Percentiles rank a stretch among this genome's conserved stretches.
phyloP scores from a whole-genome alignment of 129 eudicot species.

The Tanacetum coccineum region DNA sequence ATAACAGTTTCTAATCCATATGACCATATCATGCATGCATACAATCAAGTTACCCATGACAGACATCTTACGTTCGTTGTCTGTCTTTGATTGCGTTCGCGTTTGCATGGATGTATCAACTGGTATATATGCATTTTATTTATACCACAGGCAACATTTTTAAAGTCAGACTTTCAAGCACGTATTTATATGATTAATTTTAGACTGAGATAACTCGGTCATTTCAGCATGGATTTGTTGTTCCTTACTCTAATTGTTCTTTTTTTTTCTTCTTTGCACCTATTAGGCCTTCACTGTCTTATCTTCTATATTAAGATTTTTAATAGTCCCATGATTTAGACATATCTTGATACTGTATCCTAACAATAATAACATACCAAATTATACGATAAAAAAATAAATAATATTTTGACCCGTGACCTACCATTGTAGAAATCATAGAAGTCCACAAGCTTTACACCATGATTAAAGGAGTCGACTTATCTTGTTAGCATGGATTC shows the following conservation, averaged over 20 bases:
- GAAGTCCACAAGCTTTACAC: constrained; percentile 21
- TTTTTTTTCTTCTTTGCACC: neutral
- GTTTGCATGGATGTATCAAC: too few species aligned
- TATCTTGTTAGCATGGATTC: neutral
- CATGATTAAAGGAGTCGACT: neutral
- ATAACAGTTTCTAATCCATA: too few species aligned
- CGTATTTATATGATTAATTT: too few species aligned
- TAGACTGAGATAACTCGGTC: too few species aligned
- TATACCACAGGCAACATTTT: too few species aligned
- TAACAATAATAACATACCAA: neutral
- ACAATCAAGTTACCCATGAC: too few species aligned
- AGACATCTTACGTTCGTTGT: too few species aligned
- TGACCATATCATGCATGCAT: too few species aligned
- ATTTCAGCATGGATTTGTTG: neutral
- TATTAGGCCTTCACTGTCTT: neutral
- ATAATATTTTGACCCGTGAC: neutral
- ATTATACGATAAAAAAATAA: neutral
- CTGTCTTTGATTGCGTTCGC: too few species aligned
- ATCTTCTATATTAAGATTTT: neutral
- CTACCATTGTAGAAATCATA: constrained; percentile 18
- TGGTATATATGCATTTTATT: too few species aligned
- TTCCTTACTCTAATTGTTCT: neutral
- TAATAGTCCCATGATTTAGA: neutral
- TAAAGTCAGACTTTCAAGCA: too few species aligned
- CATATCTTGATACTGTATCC: neutral